These are phyloP conservation scores for Phytophthora aleatoria DNA, from an alignment of 352 stramenopile genomes.

Conservation along the genomic window DNA sequence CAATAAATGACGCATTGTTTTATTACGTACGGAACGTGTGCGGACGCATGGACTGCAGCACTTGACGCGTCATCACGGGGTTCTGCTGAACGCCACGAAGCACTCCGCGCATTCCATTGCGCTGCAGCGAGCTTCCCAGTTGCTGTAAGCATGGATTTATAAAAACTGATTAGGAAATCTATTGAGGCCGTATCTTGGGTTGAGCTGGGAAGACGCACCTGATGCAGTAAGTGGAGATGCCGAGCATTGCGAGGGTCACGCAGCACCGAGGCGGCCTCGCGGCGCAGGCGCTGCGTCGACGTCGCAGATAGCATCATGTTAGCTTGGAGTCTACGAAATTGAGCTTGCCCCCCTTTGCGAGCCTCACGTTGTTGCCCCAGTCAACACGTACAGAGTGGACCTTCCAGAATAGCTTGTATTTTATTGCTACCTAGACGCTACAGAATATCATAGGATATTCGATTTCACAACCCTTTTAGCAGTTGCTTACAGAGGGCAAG, in stretches of 20 bases:
- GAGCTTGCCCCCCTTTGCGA: constrained; percentile 23
- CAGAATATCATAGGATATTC: no score
- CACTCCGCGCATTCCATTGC: constrained; percentile 48
- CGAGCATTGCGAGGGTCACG: constrained; percentile 57
- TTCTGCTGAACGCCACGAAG: constrained; percentile 38
- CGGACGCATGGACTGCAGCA: constrained; percentile 56
- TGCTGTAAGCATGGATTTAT: constrained; percentile 44
- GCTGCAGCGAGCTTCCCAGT: constrained; percentile 63
- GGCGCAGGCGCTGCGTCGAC: constrained; percentile 73
- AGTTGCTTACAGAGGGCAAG: no score
- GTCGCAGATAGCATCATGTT: constrained; percentile 42
- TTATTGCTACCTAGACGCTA: no score
- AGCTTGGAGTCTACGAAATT: constrained; percentile 8
- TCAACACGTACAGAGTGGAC: constrained; percentile 13
- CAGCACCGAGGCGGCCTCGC: constrained; percentile 55
- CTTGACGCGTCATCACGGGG: constrained; percentile 43
- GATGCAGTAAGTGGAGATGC: constrained; percentile 75
- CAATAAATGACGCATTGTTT: constrained; percentile 3
- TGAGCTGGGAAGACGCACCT: constrained; percentile 43
- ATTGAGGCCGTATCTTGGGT: constrained; percentile 10
- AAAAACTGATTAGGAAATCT: neutral
- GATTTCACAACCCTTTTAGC: no score
- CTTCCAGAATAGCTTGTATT: constrained; percentile 8
- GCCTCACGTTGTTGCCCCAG: constrained; percentile 23
- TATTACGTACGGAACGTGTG: constrained; percentile 61